Evolutionary conservation across 2,329 filamentous ascomycete species (phyloP).

Genomic region (Orbilia javanica): DNA sequence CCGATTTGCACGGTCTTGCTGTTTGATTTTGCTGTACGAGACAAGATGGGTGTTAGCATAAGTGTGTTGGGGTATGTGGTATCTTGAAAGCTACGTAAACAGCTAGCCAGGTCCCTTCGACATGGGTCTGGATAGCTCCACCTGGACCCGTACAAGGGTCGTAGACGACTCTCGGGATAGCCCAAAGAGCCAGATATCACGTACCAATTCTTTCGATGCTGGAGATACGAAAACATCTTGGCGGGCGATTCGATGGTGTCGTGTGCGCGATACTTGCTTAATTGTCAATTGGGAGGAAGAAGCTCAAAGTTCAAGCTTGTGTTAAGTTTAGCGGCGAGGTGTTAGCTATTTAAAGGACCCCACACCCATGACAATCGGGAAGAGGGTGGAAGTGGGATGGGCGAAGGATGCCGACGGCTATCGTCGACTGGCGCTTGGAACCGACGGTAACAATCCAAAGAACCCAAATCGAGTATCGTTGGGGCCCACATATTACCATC

Average conservation of each 20-base stretch:
- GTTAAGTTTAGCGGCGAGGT: constrained; percentile 11
- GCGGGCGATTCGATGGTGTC: not conserved
- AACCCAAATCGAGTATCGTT: constrained; percentile 32
- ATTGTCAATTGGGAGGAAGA: constrained; percentile 5
- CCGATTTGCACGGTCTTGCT: constrained; percentile 77
- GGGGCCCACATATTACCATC: constrained; percentile 19
- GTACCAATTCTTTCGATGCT: constrained; percentile 53
- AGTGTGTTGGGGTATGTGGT: constrained; percentile 49
- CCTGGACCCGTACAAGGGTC: not conserved
- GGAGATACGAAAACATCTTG: constrained; percentile 56
- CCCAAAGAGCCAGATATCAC: constrained; percentile 6
- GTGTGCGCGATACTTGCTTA: constrained; percentile 13
- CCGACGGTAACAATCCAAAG: constrained; percentile 52
- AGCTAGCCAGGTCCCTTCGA: not conserved
- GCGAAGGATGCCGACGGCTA: constrained; percentile 28
- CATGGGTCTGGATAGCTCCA: constrained; percentile 4
- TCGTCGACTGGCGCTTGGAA: constrained; percentile 42
- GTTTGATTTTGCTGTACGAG: constrained; percentile 77
- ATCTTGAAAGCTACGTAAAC: constrained; percentile 15
- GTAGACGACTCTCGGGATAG: not conserved
- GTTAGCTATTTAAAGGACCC: constrained; percentile 20
- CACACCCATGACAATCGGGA: not conserved
- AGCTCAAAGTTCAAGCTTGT: constrained; percentile 2
- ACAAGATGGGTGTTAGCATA: constrained; percentile 14
- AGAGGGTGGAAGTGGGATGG: constrained; percentile 17